Conservation (phyloP, 2,329 filamentous ascomycete species). For the Clathrospora elynae region DNA sequence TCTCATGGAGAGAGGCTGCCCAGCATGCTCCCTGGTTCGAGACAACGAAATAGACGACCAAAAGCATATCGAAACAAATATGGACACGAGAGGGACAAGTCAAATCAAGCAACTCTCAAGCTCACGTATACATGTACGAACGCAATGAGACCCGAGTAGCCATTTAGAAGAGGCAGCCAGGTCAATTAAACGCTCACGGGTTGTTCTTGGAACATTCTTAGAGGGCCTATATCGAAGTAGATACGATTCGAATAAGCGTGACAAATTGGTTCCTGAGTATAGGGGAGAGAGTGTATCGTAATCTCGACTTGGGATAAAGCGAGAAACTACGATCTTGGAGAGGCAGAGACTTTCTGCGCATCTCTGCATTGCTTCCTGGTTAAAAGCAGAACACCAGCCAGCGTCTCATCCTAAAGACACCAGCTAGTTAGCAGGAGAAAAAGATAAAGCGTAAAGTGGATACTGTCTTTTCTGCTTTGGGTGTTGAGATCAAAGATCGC, state of each 20-base stretch:
- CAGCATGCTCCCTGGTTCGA: too few species aligned
- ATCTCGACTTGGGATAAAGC: too few species aligned
- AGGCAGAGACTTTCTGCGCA: too few species aligned
- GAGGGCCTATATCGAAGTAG: conserved; percentile 48
- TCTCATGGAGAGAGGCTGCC: too few species aligned
- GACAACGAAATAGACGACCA: too few species aligned
- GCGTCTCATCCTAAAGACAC: neutral
- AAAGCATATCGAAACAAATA: too few species aligned
- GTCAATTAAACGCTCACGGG: conserved; percentile 48
- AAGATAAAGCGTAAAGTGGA: too few species aligned
- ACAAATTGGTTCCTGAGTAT: conserved; percentile 50
- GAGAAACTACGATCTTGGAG: too few species aligned
- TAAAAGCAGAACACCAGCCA: neutral
- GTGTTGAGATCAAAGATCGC: neutral
- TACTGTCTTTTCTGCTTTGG: too few species aligned
- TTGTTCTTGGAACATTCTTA: conserved; percentile 49
- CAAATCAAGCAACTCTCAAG: too few species aligned
- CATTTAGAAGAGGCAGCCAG: conserved; percentile 39
- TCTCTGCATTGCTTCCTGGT: neutral
- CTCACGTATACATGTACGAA: conserved; percentile 40
- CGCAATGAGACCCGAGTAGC: conserved; percentile 48
- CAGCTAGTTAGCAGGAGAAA: neutral
- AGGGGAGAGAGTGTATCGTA: too few species aligned
- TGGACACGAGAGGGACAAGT: neutral
- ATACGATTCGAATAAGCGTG: conserved; percentile 46